Percentiles rank a stretch among this genome's conserved stretches.
Evolutionary conservation across 176 grass and related monocot species (phyloP).

Genomic region (Saccharum officinarum): DNA sequence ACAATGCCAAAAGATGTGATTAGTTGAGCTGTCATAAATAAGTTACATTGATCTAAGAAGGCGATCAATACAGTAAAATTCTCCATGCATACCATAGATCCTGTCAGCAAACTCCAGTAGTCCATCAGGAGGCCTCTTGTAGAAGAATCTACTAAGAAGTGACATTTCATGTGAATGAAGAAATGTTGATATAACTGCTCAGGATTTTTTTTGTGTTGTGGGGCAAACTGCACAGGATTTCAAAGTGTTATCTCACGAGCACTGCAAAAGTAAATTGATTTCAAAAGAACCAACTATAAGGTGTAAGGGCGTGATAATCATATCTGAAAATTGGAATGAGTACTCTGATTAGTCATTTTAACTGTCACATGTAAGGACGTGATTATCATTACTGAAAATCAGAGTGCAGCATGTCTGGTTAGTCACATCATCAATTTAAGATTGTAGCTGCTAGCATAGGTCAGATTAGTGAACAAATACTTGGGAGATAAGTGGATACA

Average conservation of each 20-base stretch:
- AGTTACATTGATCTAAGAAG: background rate
- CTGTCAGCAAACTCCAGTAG: constrained; percentile 92
- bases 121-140: constrained; percentile 96
- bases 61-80: constrained; percentile 6
- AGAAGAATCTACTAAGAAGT: constrained; percentile 99
- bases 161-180: constrained; percentile 77
- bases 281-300: constrained; percentile 17
- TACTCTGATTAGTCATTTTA: background rate
- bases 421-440: background rate
- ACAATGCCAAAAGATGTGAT: constrained; percentile 35
- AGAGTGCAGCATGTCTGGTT: background rate
- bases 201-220: background rate
- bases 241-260: background rate
- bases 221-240: background rate
- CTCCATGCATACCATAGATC: constrained; percentile 68
- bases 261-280: constrained; percentile 26
- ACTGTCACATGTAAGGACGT: background rate
- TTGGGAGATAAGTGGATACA: background rate
- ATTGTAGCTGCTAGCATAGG: background rate
- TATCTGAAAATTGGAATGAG: constrained; percentile 9
- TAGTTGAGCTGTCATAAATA: constrained; percentile 17
- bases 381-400: constrained; percentile 10
- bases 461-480: background rate
- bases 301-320: background rate
- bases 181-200: constrained; percentile 22